Evolutionary conservation across 768 basidiomycete species (phyloP).

Genomic region (Chalciporus pseudorubinellus): DNA sequence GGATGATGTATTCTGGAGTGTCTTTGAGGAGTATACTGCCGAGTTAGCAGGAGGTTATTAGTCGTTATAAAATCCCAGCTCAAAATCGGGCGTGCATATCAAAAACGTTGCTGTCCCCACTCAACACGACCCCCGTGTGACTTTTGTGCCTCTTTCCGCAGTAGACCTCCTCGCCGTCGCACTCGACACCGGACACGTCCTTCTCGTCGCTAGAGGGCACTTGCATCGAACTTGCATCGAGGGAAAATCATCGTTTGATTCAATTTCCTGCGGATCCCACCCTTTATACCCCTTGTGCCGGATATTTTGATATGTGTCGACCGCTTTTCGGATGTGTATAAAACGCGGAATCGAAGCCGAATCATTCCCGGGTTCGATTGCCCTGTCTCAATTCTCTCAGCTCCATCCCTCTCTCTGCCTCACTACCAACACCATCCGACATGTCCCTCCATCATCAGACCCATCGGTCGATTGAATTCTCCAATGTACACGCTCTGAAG

Average conservation of each 20-base stretch:
- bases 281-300: slow-evolving; percentile 5
- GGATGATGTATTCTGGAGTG: background rate
- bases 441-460: background rate
- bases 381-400: background rate
- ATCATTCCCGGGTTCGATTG: slow-evolving; percentile 7
- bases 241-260: background rate
- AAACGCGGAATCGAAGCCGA: slow-evolving; percentile 4
- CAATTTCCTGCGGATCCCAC: background rate
- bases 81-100: slow-evolving; percentile 34
- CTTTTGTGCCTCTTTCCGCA: slow-evolving; percentile 22
- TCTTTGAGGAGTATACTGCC: background rate
- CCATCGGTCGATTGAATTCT: background rate
- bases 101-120: slow-evolving; percentile 28
- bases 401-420: background rate
- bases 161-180: background rate
- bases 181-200: background rate
- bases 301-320: slow-evolving; percentile 1
- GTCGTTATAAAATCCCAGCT: slow-evolving; percentile 30
- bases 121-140: slow-evolving; percentile 25
- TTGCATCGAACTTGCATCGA: slow-evolving; percentile 2
- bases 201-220: background rate
- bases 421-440: background rate
- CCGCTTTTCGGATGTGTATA: slow-evolving; percentile 1
- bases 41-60: slow-evolving; percentile 17
- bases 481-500: background rate